These are phyloP conservation scores for Lachnellula cervina DNA, from an alignment of 2,329 filamentous ascomycete genomes.

Conservation along the genomic window DNA sequence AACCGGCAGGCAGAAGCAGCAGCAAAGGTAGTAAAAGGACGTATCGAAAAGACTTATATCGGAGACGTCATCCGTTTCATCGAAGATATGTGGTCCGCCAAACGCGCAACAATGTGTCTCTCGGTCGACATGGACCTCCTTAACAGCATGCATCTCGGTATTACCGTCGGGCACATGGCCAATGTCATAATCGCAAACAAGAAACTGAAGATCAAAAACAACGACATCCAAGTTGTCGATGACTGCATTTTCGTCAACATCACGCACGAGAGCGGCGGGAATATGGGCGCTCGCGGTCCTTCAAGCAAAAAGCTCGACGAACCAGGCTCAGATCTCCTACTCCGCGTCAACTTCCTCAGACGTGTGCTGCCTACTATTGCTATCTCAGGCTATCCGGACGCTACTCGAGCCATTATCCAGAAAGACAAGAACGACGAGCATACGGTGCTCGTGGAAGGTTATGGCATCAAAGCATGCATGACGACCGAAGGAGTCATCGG, in stretches of 20 bases:
- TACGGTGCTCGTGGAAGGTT: conserved; percentile 86
- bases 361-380: conserved; percentile 76
- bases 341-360: conserved; percentile 80
- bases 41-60: conserved; percentile 92
- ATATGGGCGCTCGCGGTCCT: conserved; percentile 23
- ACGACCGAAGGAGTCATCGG: conserved; percentile 88
- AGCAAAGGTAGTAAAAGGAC: conserved; percentile 85
- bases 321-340: conserved; percentile 59
- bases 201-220: conserved; percentile 69
- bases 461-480: conserved; percentile 85
- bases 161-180: conserved; percentile 68
- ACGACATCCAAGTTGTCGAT: conserved; percentile 58
- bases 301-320: conserved; percentile 38
- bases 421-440: conserved; percentile 64
- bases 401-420: conserved; percentile 82
- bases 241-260: conserved; percentile 71
- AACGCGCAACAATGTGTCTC: conserved; percentile 71
- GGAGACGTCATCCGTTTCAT: conserved; percentile 75
- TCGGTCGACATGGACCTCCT: conserved; percentile 77
- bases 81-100: conserved; percentile 82
- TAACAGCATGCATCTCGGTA: conserved; percentile 73
- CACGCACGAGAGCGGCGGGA: conserved; percentile 45
- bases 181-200: conserved; percentile 73
- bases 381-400: conserved; percentile 84
- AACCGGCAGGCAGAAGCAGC: conserved; percentile 71